Percentiles rank a stretch among this genome's conserved stretches.
These are phyloP conservation scores for Beauveria australis DNA, from an alignment of 2,329 filamentous ascomycete species.

Conservation along the genomic window DNA sequence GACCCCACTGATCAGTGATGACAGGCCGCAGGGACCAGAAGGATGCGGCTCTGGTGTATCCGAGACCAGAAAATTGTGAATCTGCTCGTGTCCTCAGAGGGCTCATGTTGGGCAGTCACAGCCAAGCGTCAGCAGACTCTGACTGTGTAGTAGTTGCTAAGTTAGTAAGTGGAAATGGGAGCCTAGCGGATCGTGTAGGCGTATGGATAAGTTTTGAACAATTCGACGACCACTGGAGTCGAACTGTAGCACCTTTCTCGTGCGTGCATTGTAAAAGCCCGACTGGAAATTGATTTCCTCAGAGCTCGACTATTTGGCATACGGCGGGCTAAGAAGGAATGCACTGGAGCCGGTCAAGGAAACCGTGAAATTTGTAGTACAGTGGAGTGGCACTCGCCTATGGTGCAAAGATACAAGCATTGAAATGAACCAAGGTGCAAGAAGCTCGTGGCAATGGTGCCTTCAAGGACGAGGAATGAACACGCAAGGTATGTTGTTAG, in stretches of 20 bases:
- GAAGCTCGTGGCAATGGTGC: background rate
- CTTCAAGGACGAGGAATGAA: background rate
- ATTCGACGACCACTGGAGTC: background rate
- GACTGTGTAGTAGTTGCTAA: too few species aligned
- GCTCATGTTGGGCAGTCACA: background rate
- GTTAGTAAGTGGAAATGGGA: background rate
- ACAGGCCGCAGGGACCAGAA: background rate
- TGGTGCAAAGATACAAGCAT: background rate
- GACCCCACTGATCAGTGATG: background rate
- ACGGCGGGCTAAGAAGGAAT: background rate
- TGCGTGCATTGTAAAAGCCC: background rate
- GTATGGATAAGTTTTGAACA: background rate
- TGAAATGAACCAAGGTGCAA: background rate
- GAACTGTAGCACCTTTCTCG: background rate
- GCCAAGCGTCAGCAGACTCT: background rate
- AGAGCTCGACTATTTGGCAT: background rate
- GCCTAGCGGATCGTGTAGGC: background rate
- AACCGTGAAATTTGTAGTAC: background rate
- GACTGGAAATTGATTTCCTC: background rate
- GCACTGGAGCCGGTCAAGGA: too few species aligned
- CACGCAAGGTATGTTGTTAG: background rate
- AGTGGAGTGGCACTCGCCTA: background rate
- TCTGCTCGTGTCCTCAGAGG: background rate
- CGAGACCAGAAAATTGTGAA: background rate
- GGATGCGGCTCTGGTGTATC: background rate